Evolutionary conservation across 1,284 basidiomycete species (phyloP).

Genomic region (Ganoderma meredithae): DNA sequence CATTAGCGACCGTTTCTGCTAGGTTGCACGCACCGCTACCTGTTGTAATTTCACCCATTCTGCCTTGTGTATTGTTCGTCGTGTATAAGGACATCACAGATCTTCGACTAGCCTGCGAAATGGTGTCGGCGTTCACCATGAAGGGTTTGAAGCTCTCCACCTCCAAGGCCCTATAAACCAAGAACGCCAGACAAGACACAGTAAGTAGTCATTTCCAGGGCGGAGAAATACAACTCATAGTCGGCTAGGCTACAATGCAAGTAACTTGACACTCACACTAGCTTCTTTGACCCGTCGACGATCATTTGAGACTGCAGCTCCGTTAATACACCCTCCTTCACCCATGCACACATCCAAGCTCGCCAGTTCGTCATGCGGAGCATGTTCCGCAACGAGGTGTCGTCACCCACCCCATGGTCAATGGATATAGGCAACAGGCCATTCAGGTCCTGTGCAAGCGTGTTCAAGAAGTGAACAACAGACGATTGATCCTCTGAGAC

Average conservation of each 20-base stretch:
- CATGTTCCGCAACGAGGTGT: conserved; percentile 15
- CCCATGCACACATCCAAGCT: conserved; percentile 26
- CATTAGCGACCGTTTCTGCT: conserved; percentile 22
- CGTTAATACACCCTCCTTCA: conserved; percentile 22
- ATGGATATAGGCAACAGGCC: conserved; percentile 19
- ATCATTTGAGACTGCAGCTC: conserved; percentile 30
- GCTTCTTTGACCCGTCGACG: conserved; percentile 16
- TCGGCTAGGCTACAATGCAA: neutral
- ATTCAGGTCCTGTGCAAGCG: conserved; percentile 23
- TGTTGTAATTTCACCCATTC: neutral
- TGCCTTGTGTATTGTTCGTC: neutral
- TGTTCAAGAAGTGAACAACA: conserved; percentile 11
- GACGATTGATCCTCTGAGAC: neutral
- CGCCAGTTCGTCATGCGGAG: conserved; percentile 18
- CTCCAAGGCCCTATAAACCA: neutral
- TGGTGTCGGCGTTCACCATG: neutral
- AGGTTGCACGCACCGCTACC: neutral
- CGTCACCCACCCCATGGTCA: conserved; percentile 14
- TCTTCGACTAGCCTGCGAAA: neutral
- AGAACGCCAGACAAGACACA: neutral
- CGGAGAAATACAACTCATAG: neutral
- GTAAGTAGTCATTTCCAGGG: neutral
- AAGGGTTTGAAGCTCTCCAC: neutral
- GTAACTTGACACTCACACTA: neutral
- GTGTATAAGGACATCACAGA: neutral